Base-by-base conservation (phyloP, 2,329 filamentous ascomycete genomes). In the Fusarium devonianum region DNA sequence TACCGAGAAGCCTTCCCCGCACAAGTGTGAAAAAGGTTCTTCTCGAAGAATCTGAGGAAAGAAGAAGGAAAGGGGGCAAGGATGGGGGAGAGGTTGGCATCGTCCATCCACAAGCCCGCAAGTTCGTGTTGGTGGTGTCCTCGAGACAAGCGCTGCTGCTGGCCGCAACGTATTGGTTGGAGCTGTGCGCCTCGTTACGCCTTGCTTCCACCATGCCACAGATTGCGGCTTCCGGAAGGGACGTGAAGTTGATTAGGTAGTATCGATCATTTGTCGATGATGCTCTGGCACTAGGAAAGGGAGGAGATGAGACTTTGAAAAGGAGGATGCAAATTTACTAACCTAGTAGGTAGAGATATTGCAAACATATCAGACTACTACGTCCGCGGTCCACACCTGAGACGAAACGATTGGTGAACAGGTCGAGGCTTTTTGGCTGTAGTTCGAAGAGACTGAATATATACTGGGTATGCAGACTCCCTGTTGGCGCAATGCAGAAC, bases 1-100 rank as follows among this genome's bases (percentile, higher is more conserved):
- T n/a, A n/a, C n/a, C n/a, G n/a, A n/a, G n/a, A n/a, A n/a, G n/a
- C n/a, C 35, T 61, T 51, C 50, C 49, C 54, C 54, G 38, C 40
- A 40, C 34, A 32, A 5, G 17, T 12, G 34, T 14, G 21, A 32
- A 38, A 42, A 46, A 52, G 35, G 23, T 23, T 49, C 41, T 37
- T 39, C 29, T 35, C 19, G 36, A 53, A 58, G 44, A 60, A 58
- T 62, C 62, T 36, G 62, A 58, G 62, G 60, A 65, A 58, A 18
- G 18, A 16, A 10, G 35, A 33, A 18, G 21, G 28, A 10, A 39
- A 33, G 17, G 21, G 28, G 18, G 19, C 16, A 18, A 21, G 32
- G 14, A 36, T 25, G 32, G 23, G n/a, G 18, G 19, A 5, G 22
- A 10, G n/a, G 7, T 11, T 22, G 10, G 22, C 21, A 28, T 28